These are phyloP conservation scores for Extremus antarcticus DNA, from an alignment of 495 filamentous ascomycete genomes.

Conservation along the genomic window DNA sequence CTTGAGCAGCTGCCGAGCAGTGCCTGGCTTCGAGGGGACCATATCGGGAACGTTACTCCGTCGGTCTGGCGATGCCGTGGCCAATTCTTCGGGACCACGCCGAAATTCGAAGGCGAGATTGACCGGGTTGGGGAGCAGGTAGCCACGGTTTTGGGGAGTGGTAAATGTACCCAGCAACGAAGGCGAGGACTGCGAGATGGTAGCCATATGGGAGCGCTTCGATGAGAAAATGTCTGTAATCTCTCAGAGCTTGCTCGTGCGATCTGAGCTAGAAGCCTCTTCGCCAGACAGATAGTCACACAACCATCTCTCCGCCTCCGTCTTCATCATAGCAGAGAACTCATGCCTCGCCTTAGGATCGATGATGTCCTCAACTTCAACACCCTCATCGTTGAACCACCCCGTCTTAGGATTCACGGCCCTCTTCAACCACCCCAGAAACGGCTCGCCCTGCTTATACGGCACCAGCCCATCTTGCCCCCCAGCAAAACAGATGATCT, in stretches of 20 bases:
- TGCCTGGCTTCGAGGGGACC: too few relatives aligned
- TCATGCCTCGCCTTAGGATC: conserved; percentile 64
- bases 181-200: too few relatives aligned
- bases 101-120: too few relatives aligned
- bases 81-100: too few relatives aligned
- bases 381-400: conserved; percentile 40
- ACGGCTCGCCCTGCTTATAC: conserved; percentile 54
- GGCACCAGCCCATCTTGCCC: conserved; percentile 77
- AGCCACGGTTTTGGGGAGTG: too few relatives aligned
- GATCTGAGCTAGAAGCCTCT: neutral
- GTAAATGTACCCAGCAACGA: too few relatives aligned
- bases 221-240: too few relatives aligned
- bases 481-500: conserved; percentile 66
- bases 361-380: conserved; percentile 61
- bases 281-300: conserved; percentile 19
- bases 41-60: too few relatives aligned
- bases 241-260: neutral
- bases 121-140: too few relatives aligned
- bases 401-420: conserved; percentile 37
- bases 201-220: too few relatives aligned
- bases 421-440: conserved; percentile 59
- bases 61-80: too few relatives aligned
- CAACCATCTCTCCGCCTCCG: conserved; percentile 42
- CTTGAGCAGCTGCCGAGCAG: too few relatives aligned
- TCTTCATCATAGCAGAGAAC: conserved; percentile 60